phyloP scores from a whole-genome alignment of 495 filamentous ascomycete genomes.

The Podospora fimiseda region DNA sequence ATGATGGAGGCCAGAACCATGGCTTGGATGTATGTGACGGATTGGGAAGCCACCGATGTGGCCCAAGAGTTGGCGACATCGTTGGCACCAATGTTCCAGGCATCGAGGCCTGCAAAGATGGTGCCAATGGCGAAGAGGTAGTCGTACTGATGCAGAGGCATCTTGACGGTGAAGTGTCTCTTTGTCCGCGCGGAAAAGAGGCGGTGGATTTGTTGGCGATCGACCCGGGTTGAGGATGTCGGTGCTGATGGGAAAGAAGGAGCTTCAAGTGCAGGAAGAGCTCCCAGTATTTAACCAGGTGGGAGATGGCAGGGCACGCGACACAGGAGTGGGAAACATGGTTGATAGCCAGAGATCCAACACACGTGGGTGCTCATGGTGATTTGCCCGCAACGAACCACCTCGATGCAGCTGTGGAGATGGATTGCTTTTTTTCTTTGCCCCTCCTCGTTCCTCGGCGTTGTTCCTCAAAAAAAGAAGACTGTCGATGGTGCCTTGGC shows the following conservation, averaged over 20 bases:
- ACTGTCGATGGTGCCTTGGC: conserved; percentile 2
- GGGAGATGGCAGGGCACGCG: not conserved
- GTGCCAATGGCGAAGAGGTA: conserved; percentile 73
- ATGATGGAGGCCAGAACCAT: conserved; percentile 62
- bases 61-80: conserved; percentile 77
- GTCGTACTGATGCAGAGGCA: conserved; percentile 50
- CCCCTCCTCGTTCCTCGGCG: not conserved
- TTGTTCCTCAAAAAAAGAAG: not conserved
- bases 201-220: too few relatives aligned
- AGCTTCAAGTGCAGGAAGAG: not conserved
- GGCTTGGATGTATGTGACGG: conserved; percentile 59
- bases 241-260: too few relatives aligned
- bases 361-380: conserved; percentile 1
- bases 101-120: conserved; percentile 68
- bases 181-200: too few relatives aligned
- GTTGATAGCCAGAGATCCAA: not conserved
- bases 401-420: too few relatives aligned
- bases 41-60: conserved; percentile 62
- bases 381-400: not conserved
- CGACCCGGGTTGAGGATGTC: too few relatives aligned
- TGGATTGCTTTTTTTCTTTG: not conserved
- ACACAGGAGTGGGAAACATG: too few relatives aligned
- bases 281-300: conserved; percentile 3
- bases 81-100: conserved; percentile 62
- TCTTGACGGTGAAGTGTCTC: conserved; percentile 8